A percentile compares a stretch with the other conserved stretches of the same genome.
Conservation (phyloP, 805 yeast genomes). For the Candida montana region DNA sequence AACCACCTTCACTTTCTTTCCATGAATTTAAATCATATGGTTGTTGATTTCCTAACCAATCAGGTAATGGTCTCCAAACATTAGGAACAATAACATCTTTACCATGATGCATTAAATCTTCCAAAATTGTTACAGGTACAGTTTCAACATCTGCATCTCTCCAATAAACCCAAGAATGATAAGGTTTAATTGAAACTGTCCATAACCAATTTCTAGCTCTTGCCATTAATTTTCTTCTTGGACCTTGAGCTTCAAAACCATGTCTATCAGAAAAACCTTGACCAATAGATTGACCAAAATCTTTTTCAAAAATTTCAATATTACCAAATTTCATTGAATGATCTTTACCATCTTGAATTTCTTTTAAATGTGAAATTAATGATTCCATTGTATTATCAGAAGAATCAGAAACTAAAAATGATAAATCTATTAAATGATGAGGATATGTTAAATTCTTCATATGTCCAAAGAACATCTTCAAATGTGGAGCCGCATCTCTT, state of each 20-base stretch:
- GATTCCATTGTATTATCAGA: constrained; percentile 81
- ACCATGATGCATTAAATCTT: constrained; percentile 89
- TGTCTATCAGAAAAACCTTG: constrained; percentile 93
- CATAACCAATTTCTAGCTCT: constrained; percentile 93
- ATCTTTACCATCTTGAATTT: constrained; percentile 64
- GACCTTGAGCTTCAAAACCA: constrained; percentile 95
- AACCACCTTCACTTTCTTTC: constrained; percentile 81
- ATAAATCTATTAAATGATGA: constrained; percentile 74
- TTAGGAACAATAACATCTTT: constrained; percentile 93
- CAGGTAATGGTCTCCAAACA: constrained; percentile 88
- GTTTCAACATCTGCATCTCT: constrained; percentile 96
- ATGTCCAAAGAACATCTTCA: constrained; percentile 85
- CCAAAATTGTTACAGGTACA: constrained; percentile 76
- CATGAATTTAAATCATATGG: constrained; percentile 83
- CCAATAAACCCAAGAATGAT: constrained; percentile 97
- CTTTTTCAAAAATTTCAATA: constrained; percentile 84
- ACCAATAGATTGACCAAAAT: constrained; percentile 90
- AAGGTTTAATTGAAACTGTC: constrained; percentile 81
- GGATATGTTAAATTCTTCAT: constrained; percentile 80
- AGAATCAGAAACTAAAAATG: constrained; percentile 87
- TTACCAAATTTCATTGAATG: constrained; percentile 62
- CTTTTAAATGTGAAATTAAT: constrained; percentile 51
- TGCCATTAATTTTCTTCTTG: constrained; percentile 92
- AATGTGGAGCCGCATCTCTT: constrained; percentile 86
- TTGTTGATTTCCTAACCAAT: constrained; percentile 80